Percentiles rank a stretch among this genome's conserved stretches.
These are phyloP conservation scores for Fusarium sp. DNA, from an alignment of 2,329 filamentous ascomycete species.

Conservation along the genomic window DNA sequence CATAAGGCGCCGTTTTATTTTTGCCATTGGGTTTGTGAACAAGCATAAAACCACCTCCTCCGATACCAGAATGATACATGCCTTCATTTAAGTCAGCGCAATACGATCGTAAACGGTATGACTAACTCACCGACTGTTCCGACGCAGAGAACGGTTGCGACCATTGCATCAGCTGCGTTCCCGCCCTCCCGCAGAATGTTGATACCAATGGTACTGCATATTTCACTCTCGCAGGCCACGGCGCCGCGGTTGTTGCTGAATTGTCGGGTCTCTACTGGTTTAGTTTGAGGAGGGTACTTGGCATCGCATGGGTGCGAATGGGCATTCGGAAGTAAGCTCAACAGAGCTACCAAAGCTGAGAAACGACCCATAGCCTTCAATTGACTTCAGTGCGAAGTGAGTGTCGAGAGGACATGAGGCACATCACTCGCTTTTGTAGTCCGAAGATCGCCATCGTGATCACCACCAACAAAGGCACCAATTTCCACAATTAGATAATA, in stretches of 20 bases:
- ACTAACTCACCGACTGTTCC: conserved; percentile 62
- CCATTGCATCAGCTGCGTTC: conserved; percentile 75
- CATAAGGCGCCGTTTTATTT: conserved; percentile 62
- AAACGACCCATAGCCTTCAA: conserved; percentile 7
- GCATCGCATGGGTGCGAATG: conserved; percentile 14
- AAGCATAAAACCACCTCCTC: conserved; percentile 84
- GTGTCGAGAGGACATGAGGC: neutral
- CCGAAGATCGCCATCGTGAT: neutral
- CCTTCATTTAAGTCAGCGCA: conserved; percentile 24
- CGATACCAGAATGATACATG: conserved; percentile 78
- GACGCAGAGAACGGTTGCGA: conserved; percentile 74
- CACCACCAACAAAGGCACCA: neutral
- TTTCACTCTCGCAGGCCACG: conserved; percentile 69
- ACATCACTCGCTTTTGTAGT: conserved; percentile 1
- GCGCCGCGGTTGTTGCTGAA: conserved; percentile 60
- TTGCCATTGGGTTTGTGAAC: conserved; percentile 71
- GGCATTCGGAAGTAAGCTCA: conserved; percentile 16
- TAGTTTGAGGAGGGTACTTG: conserved; percentile 24
- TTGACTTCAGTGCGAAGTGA: too few relatives aligned
- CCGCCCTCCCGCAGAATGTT: conserved; percentile 69
- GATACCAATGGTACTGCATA: conserved; percentile 71
- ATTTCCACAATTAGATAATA: neutral
- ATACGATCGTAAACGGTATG: rapidly evolving
- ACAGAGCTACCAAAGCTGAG: conserved; percentile 1
- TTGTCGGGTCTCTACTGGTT: conserved; percentile 6